A percentile compares a stretch with the other conserved stretches of the same genome.
Evolutionary conservation across 441 rosid genomes (phyloP).

Genomic region (Melastoma candidum): DNA sequence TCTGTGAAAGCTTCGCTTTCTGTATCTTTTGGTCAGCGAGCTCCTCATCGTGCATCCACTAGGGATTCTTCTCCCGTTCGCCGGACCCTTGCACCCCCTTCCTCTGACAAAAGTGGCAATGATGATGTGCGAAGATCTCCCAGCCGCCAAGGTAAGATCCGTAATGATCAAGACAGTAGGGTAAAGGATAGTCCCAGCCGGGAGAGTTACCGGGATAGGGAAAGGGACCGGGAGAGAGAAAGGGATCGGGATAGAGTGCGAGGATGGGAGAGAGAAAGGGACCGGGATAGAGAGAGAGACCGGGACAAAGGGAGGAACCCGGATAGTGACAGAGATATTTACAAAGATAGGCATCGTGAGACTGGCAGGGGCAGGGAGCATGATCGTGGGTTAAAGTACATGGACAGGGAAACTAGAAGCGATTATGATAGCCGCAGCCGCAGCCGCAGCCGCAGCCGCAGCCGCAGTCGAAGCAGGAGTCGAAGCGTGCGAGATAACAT

Average conservation of each 20-base stretch:
- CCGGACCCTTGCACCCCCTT: slow-evolving; percentile 56
- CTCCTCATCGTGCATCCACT: slow-evolving; percentile 98
- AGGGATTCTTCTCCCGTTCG: slow-evolving; percentile 97
- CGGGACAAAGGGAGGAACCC: neutral
- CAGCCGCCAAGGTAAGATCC: slow-evolving; percentile 49
- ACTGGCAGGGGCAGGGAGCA: slow-evolving; percentile 41
- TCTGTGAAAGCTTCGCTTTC: slow-evolving; percentile 99
- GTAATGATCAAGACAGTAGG: slow-evolving; percentile 33
- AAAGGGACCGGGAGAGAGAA: slow-evolving; percentile 26
- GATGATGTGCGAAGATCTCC: slow-evolving; percentile 65
- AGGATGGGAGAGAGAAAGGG: slow-evolving; percentile 15
- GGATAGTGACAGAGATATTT: slow-evolving; percentile 14
- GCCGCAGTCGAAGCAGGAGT: slow-evolving; percentile 69
- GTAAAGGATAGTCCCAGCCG: slow-evolving; percentile 34
- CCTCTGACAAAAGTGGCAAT: slow-evolving; percentile 38
- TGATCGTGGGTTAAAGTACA: slow-evolving; percentile 44
- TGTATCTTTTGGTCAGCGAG: slow-evolving; percentile 98
- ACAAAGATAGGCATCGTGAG: slow-evolving; percentile 15
- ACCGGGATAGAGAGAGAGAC: slow-evolving; percentile 6
- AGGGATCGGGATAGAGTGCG: slow-evolving; percentile 20
- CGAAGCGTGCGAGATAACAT: slow-evolving; percentile 41
- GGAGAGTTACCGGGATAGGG: slow-evolving; percentile 8
- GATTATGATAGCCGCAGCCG: slow-evolving; percentile 29
- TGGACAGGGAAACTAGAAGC: slow-evolving; percentile 45
- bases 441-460: slow-evolving; percentile 45